Base-by-base conservation (phyloP, 2,329 filamentous ascomycete genomes). In the Cercospora janseana region DNA sequence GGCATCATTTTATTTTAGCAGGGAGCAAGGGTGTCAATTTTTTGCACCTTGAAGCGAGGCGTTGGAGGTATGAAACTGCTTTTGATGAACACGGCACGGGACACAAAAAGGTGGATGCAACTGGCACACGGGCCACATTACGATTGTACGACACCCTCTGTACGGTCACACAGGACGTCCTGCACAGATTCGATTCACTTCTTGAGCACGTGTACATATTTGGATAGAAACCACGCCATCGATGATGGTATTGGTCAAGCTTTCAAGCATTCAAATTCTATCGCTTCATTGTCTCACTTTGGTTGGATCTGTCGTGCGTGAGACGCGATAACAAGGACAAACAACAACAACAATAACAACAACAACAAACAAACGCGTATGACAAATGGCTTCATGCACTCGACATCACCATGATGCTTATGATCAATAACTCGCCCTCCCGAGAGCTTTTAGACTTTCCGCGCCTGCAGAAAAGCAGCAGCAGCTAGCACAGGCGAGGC, bases 361-460 rank as follows among this genome's bases (percentile, higher is more conserved):
- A n/a, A n/a, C n/a, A n/a, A n/a, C n/a, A n/a, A n/a, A n/a, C n/a
- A n/a, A n/a, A n/a, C n/a, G n/a, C n/a, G n/a, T n/a, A n/a, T n/a
- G n/a, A n/a, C n/a, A n/a, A n/a, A n/a, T n/a, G n/a, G n/a, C n/a
- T n/a, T n/a, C n/a, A n/a, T n/a, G n/a, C n/a, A n/a, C n/a, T n/a
- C n/a, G n/a, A n/a, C n/a, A n/a, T n/a, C n/a, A n/a, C n/a, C n/a
- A n/a, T n/a, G n/a, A n/a, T n/a, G n/a, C n/a, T n/a, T n/a, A n/a
- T n/a, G n/a, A n/a, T n/a, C n/a, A n/a, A n/a, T n/a, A n/a, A n/a
- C n/a, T n/a, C n/a, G n/a, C n/a, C n/a, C n/a, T n/a, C n/a, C n/a
- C n/a, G n/a, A n/a, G n/a, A n/a, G n/a, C n/a, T 27, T 28, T 34
- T 42, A 52, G 50, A 52, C 44, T 52, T 53, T 40, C 44, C n/a